phyloP scores from a whole-genome alignment of 2,329 filamentous ascomycete genomes.

The Microsporum ferrugineum region DNA sequence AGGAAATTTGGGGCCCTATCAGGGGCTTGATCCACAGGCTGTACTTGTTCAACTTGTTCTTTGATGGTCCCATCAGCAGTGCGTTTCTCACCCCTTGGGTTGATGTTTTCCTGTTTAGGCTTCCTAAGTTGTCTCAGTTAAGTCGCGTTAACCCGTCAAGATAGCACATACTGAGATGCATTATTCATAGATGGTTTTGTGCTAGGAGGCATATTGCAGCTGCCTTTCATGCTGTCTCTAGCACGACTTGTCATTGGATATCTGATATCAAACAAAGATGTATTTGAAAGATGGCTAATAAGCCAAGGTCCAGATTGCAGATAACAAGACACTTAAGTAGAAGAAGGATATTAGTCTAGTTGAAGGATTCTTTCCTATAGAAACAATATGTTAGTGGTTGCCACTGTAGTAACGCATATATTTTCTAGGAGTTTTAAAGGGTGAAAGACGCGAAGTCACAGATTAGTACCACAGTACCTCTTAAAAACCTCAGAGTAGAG shows the following conservation, averaged over 20 bases:
- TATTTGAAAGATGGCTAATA: neutral
- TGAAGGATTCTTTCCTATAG: neutral
- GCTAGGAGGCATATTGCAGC: neutral
- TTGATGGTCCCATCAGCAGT: constrained; percentile 4
- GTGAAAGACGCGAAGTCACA: neutral
- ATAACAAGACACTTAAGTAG: neutral
- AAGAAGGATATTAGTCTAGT: neutral
- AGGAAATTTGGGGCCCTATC: neutral
- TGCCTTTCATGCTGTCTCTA: neutral
- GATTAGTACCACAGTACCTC: neutral
- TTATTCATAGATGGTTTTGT: neutral
- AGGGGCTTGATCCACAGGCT: neutral
- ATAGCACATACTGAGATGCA: neutral
- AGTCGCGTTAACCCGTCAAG: neutral
- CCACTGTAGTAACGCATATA: no score
- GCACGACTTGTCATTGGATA: neutral
- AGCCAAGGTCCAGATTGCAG: neutral
- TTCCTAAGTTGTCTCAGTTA: neutral
- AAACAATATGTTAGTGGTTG: no score
- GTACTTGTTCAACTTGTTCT: neutral
- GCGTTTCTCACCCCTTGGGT: constrained; percentile 1
- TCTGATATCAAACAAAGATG: neutral
- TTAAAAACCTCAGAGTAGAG: neutral
- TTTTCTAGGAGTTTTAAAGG: neutral
- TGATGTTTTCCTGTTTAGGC: neutral